phyloP scores from a whole-genome alignment of 129 eudicot species.

The Tagetes patula region DNA sequence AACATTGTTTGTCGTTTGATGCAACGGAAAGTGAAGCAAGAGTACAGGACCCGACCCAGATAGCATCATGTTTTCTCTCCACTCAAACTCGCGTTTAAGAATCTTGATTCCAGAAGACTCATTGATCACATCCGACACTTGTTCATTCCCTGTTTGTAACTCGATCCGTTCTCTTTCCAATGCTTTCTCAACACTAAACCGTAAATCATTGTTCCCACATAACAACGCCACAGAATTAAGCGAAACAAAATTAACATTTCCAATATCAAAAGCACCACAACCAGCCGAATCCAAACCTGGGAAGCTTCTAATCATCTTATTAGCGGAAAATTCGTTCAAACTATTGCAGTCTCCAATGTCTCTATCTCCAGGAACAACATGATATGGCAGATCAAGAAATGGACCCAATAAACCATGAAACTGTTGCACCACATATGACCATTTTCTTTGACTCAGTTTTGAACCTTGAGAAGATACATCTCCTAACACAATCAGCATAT shows the following conservation, averaged over 20 bases:
- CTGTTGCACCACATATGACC: slow-evolving; percentile 50
- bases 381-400: slow-evolving; percentile 52
- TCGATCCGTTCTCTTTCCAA: slow-evolving; percentile 49
- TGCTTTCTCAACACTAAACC: slow-evolving; percentile 49
- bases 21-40: slow-evolving; percentile 61
- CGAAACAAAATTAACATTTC: slow-evolving; percentile 45
- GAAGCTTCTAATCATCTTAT: slow-evolving; percentile 43
- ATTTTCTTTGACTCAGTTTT: slow-evolving; percentile 41
- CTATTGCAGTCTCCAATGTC: slow-evolving; percentile 52
- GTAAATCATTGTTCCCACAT: slow-evolving; percentile 51
- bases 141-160: slow-evolving; percentile 31
- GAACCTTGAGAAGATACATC: slow-evolving; percentile 58
- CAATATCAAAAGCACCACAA: slow-evolving; percentile 52
- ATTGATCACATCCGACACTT: not conserved
- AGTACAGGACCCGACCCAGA: slow-evolving; percentile 62
- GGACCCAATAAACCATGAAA: slow-evolving; percentile 51
- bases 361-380: slow-evolving; percentile 58
- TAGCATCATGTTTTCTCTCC: slow-evolving; percentile 50
- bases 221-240: slow-evolving; percentile 54
- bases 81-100: slow-evolving; percentile 33
- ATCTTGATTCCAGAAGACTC: slow-evolving; percentile 30
- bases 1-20: slow-evolving; percentile 27
- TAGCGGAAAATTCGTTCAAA: slow-evolving; percentile 33
- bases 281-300: slow-evolving; percentile 55
- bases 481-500: slow-evolving; percentile 65